Evolutionary conservation across 208 protist genomes (phyloP).

Genomic region (Trypanosoma boissoni): DNA sequence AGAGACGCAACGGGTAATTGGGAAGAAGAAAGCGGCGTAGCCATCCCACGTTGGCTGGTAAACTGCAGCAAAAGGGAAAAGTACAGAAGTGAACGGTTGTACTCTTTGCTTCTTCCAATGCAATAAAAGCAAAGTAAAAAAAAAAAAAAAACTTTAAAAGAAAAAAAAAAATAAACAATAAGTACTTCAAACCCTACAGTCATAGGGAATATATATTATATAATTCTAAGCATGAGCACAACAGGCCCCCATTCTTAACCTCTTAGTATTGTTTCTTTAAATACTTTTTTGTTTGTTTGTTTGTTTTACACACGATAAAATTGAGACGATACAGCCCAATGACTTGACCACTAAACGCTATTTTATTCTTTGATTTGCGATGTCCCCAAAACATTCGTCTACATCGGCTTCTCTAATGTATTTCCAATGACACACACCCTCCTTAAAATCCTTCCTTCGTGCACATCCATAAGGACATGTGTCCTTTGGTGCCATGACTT

Average conservation of each 20-base stretch:
- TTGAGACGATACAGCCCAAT: too few species aligned
- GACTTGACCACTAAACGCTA: too few species aligned
- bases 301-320: too few species aligned
- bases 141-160: background rate
- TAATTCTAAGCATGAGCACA: too few species aligned
- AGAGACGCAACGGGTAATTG: slow-evolving; percentile 45
- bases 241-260: too few species aligned
- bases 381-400: too few species aligned
- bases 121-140: background rate
- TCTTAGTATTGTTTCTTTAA: too few species aligned
- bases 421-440: slow-evolving; percentile 16
- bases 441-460: slow-evolving; percentile 14
- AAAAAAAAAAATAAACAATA: slow-evolving; percentile 1
- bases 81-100: background rate
- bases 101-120: too few species aligned
- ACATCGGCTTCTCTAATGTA: background rate
- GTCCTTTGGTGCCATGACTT: slow-evolving; percentile 10
- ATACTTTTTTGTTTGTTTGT: too few species aligned
- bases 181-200: background rate
- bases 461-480: slow-evolving; percentile 18
- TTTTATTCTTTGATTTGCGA: too few species aligned
- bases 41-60: background rate
- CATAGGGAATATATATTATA: too few species aligned
- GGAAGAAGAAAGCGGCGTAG: slow-evolving; percentile 24
- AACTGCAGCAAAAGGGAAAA: background rate